Evolutionary conservation across 305 asterid species (phyloP).

Genomic region (Fraxinus velutina): DNA sequence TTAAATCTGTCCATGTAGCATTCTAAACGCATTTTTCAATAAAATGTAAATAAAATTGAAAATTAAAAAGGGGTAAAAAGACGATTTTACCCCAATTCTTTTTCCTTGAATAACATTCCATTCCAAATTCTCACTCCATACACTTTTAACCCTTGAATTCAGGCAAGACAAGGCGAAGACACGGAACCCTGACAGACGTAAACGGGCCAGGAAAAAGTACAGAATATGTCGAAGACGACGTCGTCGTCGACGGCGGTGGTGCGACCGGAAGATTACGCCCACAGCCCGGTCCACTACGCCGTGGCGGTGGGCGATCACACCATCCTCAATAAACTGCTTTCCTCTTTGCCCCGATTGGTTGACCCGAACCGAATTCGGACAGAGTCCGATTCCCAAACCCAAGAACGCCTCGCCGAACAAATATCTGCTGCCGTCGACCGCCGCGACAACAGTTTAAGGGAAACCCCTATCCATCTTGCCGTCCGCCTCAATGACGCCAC

Average conservation of each 20-base stretch:
- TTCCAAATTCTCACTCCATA: constrained; percentile 10
- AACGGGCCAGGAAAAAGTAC: not conserved
- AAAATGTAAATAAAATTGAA: too few species aligned
- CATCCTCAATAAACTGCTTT: constrained; percentile 46
- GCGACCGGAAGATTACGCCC: constrained; percentile 59
- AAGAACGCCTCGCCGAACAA: constrained; percentile 54
- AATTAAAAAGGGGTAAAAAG: too few species aligned
- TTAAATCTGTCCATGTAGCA: too few species aligned
- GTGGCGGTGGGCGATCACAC: constrained; percentile 61
- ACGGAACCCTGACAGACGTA: not conserved
- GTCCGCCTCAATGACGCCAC: constrained; percentile 69
- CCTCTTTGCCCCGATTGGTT: constrained; percentile 49
- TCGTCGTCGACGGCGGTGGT: constrained; percentile 30
- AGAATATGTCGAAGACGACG: constrained; percentile 42
- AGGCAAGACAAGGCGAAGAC: not conserved
- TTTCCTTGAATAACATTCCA: constrained; percentile 22
- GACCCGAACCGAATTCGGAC: constrained; percentile 44
- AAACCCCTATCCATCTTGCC: constrained; percentile 83
- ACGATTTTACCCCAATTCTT: constrained; percentile 20
- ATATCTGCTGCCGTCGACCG: constrained; percentile 73
- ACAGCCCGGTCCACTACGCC: constrained; percentile 78
- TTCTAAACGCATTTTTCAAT: too few species aligned
- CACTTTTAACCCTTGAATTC: not conserved
- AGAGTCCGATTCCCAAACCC: constrained; percentile 59
- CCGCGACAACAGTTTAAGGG: constrained; percentile 63